Conservation (phyloP, 441 rosid species). For the Breynia disticha region DNA sequence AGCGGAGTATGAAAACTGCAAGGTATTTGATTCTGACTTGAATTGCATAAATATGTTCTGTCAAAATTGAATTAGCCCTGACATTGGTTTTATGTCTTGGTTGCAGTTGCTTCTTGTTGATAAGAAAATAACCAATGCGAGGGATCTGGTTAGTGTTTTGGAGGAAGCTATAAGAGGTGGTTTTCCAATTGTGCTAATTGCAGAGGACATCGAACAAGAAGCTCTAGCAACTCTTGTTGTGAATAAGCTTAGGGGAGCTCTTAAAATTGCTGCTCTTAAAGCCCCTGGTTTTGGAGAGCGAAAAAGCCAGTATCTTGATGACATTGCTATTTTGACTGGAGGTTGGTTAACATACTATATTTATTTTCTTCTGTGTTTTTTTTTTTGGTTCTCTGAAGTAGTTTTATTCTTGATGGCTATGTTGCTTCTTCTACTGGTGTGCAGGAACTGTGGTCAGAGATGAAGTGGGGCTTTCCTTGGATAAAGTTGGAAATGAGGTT, state of each 20-base stretch:
- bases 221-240: slow-evolving; percentile 96
- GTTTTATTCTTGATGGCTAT: not conserved
- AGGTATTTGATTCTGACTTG: slow-evolving; percentile 42
- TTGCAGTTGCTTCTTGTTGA: slow-evolving; percentile 88
- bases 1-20: slow-evolving; percentile 68
- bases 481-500: slow-evolving; percentile 79
- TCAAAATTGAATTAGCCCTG: too few relatives aligned
- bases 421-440: slow-evolving; percentile 2
- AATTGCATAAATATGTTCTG: slow-evolving; percentile 19
- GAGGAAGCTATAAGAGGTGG: slow-evolving; percentile 84
- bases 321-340: slow-evolving; percentile 81
- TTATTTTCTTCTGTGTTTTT: too few relatives aligned
- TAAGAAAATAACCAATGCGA: slow-evolving; percentile 88
- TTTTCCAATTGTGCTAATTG: slow-evolving; percentile 64
- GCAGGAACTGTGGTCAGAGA: slow-evolving; percentile 85
- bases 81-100: slow-evolving; percentile 21
- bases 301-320: slow-evolving; percentile 92
- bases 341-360: too few relatives aligned
- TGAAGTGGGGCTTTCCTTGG: slow-evolving; percentile 81
- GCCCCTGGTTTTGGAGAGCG: slow-evolving; percentile 99
- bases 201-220: slow-evolving; percentile 96
- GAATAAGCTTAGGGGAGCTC: slow-evolving; percentile 84
- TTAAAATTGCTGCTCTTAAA: slow-evolving; percentile 93
- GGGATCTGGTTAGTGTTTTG: slow-evolving; percentile 69
- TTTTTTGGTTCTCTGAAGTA: too few relatives aligned